Conservation (phyloP, 1,284 basidiomycete species). For the Malassezia brasiliensis region DNA sequence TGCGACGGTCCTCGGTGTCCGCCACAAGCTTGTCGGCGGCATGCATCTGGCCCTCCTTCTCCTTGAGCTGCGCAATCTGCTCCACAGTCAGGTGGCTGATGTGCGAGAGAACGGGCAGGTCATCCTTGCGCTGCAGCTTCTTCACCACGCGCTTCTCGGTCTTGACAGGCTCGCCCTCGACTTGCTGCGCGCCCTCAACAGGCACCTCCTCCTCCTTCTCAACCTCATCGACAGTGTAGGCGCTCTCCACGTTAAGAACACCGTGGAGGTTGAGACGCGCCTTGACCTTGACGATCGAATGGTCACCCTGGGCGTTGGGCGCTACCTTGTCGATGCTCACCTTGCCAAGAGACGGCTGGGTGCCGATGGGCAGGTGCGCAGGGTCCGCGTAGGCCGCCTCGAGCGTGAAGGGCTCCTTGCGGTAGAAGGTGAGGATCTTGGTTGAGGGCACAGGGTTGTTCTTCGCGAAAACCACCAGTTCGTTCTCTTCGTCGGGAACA, state of each 20-base stretch:
- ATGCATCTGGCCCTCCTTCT: conserved; percentile 42
- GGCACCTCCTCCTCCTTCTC: conserved; percentile 48
- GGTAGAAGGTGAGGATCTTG: conserved; percentile 49
- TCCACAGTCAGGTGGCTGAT: conserved; percentile 19
- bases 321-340: conserved; percentile 44
- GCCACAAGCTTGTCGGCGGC: conserved; percentile 47
- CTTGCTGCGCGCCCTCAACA: conserved; percentile 26
- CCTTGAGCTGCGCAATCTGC: conserved; percentile 30
- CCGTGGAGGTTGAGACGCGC: conserved; percentile 47
- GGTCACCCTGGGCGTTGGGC: conserved; percentile 44
- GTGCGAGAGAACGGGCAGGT: conserved; percentile 38
- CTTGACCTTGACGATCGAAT: conserved; percentile 49
- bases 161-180: conserved; percentile 29
- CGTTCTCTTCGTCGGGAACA: conserved; percentile 46
- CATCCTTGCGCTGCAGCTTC: conserved; percentile 47
- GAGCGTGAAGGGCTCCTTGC: conserved; percentile 46
- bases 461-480: conserved; percentile 45
- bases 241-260: conserved; percentile 45
- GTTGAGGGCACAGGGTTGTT: conserved; percentile 48
- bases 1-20: conserved; percentile 48
- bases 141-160: conserved; percentile 45
- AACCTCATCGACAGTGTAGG: conserved; percentile 46
- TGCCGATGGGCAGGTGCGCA: conserved; percentile 34
- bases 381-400: conserved; percentile 41
- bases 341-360: conserved; percentile 43